Percentiles rank a stretch among this genome's conserved stretches.
phyloP scores from a whole-genome alignment of 2,329 filamentous ascomycete species.

The Zelopaecilomyces penicillatus region DNA sequence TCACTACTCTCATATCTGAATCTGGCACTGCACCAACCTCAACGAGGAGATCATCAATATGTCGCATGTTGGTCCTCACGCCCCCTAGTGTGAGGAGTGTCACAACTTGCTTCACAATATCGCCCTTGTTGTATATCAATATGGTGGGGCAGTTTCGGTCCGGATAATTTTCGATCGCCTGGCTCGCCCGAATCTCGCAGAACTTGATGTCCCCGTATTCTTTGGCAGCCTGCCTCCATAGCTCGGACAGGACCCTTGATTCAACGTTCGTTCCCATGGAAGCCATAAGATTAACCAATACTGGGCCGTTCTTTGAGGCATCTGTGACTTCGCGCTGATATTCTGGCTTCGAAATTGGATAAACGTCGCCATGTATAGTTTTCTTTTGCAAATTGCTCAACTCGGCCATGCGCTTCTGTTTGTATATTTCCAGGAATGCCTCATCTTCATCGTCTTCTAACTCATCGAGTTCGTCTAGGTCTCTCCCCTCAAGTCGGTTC shows the following conservation, averaged over 20 bases:
- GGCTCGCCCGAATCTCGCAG: constrained; percentile 83
- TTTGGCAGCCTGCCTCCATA: constrained; percentile 75
- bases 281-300: constrained; percentile 76
- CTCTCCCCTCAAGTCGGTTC: constrained; percentile 87
- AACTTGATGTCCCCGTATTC: constrained; percentile 96
- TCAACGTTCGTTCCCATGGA: constrained; percentile 73
- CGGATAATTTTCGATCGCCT: constrained; percentile 95
- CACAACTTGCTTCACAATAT: constrained; percentile 88
- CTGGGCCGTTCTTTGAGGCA: constrained; percentile 60
- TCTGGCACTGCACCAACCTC: constrained; percentile 72
- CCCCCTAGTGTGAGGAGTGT: constrained; percentile 76
- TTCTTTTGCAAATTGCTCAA: constrained; percentile 66
- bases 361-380: constrained; percentile 80
- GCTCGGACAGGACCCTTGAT: constrained; percentile 70
- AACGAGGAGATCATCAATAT: constrained; percentile 74
- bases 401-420: constrained; percentile 80
- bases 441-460: constrained; percentile 96
- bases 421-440: constrained; percentile 78
- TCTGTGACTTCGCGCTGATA: constrained; percentile 89
- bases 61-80: constrained; percentile 57
- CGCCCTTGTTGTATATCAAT: constrained; percentile 81
- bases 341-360: constrained; percentile 89
- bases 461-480: constrained; percentile 85
- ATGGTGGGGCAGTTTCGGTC: constrained; percentile 93
- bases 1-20: constrained; percentile 68